phyloP scores from a whole-genome alignment of 148 eudicot species.

The Agrostemma githago region DNA sequence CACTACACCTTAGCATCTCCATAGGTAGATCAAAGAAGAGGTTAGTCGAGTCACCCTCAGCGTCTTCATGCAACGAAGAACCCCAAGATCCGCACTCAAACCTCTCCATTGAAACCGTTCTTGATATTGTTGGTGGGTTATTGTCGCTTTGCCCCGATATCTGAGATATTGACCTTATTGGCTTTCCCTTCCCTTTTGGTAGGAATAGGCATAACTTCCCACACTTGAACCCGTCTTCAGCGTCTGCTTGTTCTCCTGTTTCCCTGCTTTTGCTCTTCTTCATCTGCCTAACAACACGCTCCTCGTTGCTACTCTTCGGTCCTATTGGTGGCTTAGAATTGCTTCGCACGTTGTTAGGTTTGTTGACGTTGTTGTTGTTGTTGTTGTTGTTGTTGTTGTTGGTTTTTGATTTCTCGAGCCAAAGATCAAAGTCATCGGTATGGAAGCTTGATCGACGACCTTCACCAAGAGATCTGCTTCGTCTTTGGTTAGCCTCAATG shows the following conservation, averaged over 20 bases:
- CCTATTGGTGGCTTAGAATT: conserved; percentile 28
- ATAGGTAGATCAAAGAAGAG: conserved; percentile 74
- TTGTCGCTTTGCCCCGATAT: conserved; percentile 13
- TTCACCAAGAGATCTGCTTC: conserved; percentile 67
- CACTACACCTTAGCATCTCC: conserved; percentile 61
- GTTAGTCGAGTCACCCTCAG: conserved; percentile 34
- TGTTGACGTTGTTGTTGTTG: not conserved
- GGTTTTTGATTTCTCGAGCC: conserved; percentile 28
- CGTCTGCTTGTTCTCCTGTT: conserved; percentile 4
- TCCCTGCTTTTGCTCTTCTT: conserved; percentile 14
- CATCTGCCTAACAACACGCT: not conserved
- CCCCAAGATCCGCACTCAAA: conserved; percentile 87
- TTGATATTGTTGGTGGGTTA: conserved; percentile 39
- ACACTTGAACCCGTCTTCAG: conserved; percentile 62
- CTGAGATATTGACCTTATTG: conserved; percentile 36
- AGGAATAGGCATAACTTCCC: conserved; percentile 74
- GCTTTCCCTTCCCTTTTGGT: conserved; percentile 71
- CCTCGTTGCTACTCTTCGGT: not conserved
- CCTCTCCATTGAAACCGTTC: conserved; percentile 67
- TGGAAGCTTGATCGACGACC: conserved; percentile 39
- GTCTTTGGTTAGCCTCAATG: conserved; percentile 37
- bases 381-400: not conserved
- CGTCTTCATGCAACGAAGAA: conserved; percentile 37
- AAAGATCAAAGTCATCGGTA: conserved; percentile 59
- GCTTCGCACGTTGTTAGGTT: not conserved